These are phyloP conservation scores for Trypethelium eluteriae DNA, from an alignment of 495 filamentous ascomycete genomes.

Conservation along the genomic window DNA sequence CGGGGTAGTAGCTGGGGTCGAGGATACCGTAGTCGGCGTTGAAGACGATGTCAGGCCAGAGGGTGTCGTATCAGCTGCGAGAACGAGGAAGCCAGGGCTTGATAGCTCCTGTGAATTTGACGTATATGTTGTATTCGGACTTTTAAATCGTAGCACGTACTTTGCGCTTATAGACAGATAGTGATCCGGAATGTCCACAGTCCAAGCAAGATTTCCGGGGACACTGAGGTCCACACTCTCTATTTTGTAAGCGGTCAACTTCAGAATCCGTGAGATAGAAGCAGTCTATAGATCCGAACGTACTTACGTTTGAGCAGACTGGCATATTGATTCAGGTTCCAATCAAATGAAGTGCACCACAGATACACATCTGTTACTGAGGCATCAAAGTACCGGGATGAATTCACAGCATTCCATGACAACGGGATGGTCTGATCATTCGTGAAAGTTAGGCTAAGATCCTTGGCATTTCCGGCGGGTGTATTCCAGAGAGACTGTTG, in stretches of 20 bases:
- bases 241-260: neutral
- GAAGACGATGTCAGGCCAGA: neutral
- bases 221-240: neutral
- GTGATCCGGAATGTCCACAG: neutral
- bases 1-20: constrained; percentile 59
- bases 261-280: neutral
- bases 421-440: neutral
- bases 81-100: neutral
- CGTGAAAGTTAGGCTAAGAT: neutral
- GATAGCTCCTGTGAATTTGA: neutral
- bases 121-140: neutral
- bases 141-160: neutral
- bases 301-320: neutral
- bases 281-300: neutral
- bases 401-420: neutral
- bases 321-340: neutral
- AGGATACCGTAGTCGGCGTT: neutral
- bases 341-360: neutral
- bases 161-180: neutral
- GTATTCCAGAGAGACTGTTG: neutral
- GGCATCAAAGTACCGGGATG: neutral
- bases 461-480: neutral
- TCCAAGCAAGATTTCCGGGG: neutral
- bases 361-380: neutral
- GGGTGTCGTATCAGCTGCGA: neutral